Conservation (phyloP, 176 grass and related monocot genomes). For the Urochloa ruziziensis region DNA sequence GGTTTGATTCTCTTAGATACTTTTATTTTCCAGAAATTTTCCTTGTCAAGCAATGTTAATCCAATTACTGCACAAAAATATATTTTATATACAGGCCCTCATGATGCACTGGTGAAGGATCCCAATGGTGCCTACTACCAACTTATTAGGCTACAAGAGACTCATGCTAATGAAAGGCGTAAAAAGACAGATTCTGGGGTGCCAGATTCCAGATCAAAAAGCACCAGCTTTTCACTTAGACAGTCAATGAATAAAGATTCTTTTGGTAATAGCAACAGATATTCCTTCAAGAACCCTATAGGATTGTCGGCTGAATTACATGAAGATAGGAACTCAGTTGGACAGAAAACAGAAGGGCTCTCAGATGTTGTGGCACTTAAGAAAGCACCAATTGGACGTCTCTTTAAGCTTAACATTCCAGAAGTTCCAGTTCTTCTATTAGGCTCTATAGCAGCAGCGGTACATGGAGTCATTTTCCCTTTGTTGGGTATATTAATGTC, state of each 20-base stretch:
- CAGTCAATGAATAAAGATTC: slow-evolving; percentile 46
- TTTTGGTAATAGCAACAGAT: slow-evolving; percentile 37
- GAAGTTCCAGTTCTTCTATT: slow-evolving; percentile 64
- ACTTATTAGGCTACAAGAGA: slow-evolving; percentile 67
- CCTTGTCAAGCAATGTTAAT: neutral
- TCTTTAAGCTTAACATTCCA: slow-evolving; percentile 68
- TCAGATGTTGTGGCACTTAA: neutral
- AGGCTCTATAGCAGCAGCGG: slow-evolving; percentile 63
- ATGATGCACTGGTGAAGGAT: slow-evolving; percentile 71
- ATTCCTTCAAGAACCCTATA: slow-evolving; percentile 38
- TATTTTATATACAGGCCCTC: slow-evolving; percentile 45
- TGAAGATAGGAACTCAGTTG: slow-evolving; percentile 5
- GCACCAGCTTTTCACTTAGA: slow-evolving; percentile 30
- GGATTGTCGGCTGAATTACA: slow-evolving; percentile 28
- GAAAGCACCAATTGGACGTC: slow-evolving; percentile 44
- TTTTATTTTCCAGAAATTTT: slow-evolving; percentile 9
- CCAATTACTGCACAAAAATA: slow-evolving; percentile 2
- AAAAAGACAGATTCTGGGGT: slow-evolving; percentile 15
- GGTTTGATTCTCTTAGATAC: slow-evolving; percentile 33
- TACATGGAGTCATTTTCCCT: slow-evolving; percentile 69
- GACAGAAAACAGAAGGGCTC: slow-evolving; percentile 19
- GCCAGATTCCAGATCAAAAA: slow-evolving; percentile 33
- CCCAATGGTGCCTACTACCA: slow-evolving; percentile 68
- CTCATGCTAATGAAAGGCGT: slow-evolving; percentile 21
- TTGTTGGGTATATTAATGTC: slow-evolving; percentile 62